Base-by-base conservation (phyloP, 176 grass and related monocot genomes). In the Neostapfia colusana region DNA sequence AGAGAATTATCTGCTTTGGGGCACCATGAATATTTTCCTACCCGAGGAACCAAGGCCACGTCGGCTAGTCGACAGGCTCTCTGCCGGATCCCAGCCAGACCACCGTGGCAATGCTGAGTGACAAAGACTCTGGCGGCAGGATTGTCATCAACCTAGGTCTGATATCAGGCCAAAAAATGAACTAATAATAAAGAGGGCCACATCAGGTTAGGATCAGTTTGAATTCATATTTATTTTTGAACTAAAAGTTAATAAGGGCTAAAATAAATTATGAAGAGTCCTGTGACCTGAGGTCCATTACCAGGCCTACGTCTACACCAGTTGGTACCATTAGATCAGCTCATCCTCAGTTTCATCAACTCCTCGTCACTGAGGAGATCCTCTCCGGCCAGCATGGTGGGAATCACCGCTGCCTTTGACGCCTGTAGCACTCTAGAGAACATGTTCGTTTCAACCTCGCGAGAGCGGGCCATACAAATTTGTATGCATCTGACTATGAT, bases 291-390 rank as follows among this genome's bases (percentile, higher is more conserved):
- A n/a, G n/a, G n/a, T n/a, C n/a, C n/a, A n/a, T n/a, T n/a, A n/a
- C n/a, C n/a, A n/a, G n/a, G n/a, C n/a, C n/a, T n/a, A n/a, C n/a
- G n/a, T n/a, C n/a, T 73, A 56, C 48, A 72, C 69, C 1, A 23
- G 18, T 18, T 54, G 69, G 69, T 72, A 72, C 48, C 69, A 54
- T 34, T 10, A 72, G 70, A 72, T 1, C 31, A 72, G 5, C 18
- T 56, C 5, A 50, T 55, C 0, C 70, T 72, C 34, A 55, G 49
- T 31, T 0, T 9, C 9, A 21, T 72, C 10, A 14, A 8, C 10
- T 72, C 70, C 31, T 72, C 70, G 0, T 72, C 70, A 55, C 1
- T 0, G 49, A 72, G 34, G 70, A 56, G 0, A 16, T 55, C 0
- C 31, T 72, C 4, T n/a, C n/a, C n/a, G n/a, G 1, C 10, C 48